These are phyloP conservation scores for Trichosporon sp. DNA, from an alignment of 1,284 basidiomycete genomes.

Conservation along the genomic window DNA sequence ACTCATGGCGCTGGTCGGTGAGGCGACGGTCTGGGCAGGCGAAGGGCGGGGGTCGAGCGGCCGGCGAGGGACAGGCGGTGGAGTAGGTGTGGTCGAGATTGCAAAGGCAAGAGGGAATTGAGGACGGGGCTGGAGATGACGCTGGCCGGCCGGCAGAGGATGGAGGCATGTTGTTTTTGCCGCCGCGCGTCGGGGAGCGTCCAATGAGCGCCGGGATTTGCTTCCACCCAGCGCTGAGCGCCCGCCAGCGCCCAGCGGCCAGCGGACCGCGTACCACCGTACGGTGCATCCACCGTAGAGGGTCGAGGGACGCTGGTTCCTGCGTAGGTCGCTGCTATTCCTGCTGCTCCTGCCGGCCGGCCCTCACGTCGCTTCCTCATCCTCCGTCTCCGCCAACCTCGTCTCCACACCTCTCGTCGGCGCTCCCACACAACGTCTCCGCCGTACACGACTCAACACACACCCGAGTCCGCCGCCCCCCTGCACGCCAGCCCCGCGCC, in stretches of 20 bases:
- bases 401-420: background rate
- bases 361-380: background rate
- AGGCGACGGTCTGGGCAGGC: no score
- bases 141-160: background rate
- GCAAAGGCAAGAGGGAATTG: background rate
- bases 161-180: conserved; percentile 1
- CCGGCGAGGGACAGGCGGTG: no score
- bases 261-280: background rate
- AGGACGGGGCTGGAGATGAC: background rate
- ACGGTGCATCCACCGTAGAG: no score
- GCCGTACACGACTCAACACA: background rate
- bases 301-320: background rate
- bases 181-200: background rate
- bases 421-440: background rate
- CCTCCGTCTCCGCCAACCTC: no score
- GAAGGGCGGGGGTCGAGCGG: background rate
- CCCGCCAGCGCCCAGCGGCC: no score
- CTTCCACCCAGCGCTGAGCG: background rate
- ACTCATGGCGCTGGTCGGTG: conserved; percentile 15
- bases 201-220: background rate
- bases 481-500: background rate
- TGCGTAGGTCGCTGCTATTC: background rate
- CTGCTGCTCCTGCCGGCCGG: no score
- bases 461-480: no score
- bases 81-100: background rate